These are phyloP conservation scores for Eucalyptus caleyi DNA, from an alignment of 345 rosid genomes.

Conservation along the genomic window DNA sequence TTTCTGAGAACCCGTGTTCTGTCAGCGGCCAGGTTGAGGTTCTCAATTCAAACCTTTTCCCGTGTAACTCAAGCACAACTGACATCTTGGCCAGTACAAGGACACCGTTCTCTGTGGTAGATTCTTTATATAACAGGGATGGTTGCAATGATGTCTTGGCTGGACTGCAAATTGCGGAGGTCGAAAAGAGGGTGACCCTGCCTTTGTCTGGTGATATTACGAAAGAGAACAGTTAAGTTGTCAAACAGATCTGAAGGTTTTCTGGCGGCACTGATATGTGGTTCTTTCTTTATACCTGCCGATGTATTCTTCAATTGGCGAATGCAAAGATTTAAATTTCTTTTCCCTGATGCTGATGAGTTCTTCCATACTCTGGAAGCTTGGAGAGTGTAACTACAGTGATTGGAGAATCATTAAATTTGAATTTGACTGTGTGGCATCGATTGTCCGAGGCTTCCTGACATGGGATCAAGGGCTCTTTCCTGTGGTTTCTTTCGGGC, in stretches of 20 bases:
- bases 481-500: background rate
- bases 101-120: background rate
- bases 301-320: background rate
- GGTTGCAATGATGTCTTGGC: background rate
- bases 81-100: background rate
- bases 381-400: background rate
- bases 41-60: background rate
- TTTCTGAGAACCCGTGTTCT: background rate
- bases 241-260: background rate
- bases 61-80: background rate
- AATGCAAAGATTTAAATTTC: background rate
- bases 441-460: background rate
- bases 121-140: constrained; percentile 1
- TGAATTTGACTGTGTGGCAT: background rate
- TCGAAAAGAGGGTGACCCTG: background rate
- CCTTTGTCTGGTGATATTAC: background rate
- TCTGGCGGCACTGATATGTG: background rate
- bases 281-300: constrained; percentile 5
- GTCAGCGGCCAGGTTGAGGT: background rate
- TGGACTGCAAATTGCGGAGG: background rate
- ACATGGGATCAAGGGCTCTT: background rate
- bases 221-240: background rate
- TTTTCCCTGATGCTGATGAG: background rate
- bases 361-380: background rate
- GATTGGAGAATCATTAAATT: background rate